These are phyloP conservation scores for Pleodorina starrii DNA, from an alignment of 139 green algal genomes.

Conservation along the genomic window DNA sequence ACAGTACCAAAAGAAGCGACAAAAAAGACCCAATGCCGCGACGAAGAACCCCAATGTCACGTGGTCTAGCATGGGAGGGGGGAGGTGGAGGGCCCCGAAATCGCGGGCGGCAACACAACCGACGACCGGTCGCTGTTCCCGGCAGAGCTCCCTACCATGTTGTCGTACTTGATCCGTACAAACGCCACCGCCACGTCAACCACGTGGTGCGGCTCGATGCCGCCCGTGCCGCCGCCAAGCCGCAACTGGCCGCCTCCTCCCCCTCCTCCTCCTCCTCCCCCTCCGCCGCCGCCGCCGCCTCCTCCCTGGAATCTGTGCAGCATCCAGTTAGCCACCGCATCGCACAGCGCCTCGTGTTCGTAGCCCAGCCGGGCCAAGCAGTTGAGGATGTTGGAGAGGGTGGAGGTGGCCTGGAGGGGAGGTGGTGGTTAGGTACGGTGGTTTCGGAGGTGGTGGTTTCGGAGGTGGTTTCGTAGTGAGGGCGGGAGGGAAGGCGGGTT, in stretches of 20 bases:
- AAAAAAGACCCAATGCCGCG: too few relatives aligned
- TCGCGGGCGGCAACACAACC: too few relatives aligned
- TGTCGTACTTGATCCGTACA: conserved; percentile 31
- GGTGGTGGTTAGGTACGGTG: too few relatives aligned
- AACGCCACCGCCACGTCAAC: conserved; percentile 31
- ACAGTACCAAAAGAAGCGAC: too few relatives aligned
- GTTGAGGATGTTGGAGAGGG: conserved; percentile 34
- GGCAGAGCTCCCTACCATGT: too few relatives aligned
- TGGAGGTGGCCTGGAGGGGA: conserved; percentile 19
- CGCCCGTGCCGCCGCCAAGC: background rate
- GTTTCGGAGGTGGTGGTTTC: too few relatives aligned
- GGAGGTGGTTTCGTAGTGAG: too few relatives aligned
- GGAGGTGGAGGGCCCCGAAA: too few relatives aligned
- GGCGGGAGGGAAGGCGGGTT: too few relatives aligned
- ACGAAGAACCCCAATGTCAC: too few relatives aligned
- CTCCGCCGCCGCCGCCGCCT: background rate
- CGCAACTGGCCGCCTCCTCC: background rate
- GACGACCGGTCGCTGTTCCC: too few relatives aligned
- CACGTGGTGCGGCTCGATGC: conserved; percentile 30
- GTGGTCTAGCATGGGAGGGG: too few relatives aligned
- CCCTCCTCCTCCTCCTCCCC: background rate
- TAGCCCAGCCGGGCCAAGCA: conserved; percentile 13
- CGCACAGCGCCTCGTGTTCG: conserved; percentile 20
- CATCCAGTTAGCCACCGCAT: conserved; percentile 26
- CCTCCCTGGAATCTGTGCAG: background rate